Percentiles rank a stretch among this genome's conserved stretches.
Evolutionary conservation across 257 asterid species (phyloP).

Genomic region (Penstemon eatonii): DNA sequence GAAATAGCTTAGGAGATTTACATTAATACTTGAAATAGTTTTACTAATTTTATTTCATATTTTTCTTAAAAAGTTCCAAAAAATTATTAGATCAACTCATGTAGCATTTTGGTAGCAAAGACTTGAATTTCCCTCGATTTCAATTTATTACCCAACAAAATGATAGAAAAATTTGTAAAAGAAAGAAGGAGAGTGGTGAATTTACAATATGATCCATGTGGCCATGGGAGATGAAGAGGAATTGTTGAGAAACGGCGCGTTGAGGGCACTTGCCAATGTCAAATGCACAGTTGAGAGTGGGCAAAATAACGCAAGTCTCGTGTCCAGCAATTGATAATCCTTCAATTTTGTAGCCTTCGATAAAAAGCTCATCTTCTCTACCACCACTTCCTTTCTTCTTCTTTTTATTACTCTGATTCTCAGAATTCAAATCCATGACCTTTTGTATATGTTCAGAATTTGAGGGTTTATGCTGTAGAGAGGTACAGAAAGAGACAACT

Average conservation of each 20-base stretch:
- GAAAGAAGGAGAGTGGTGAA: constrained; percentile 3
- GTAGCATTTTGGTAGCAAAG: too few relatives aligned
- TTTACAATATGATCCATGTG: constrained; percentile 96
- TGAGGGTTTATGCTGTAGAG: too few relatives aligned
- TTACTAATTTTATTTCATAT: too few relatives aligned
- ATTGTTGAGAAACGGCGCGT: constrained; percentile 88
- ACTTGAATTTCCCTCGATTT: too few relatives aligned
- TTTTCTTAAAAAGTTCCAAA: too few relatives aligned
- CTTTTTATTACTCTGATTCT: constrained; percentile 37
- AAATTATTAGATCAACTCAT: too few relatives aligned
- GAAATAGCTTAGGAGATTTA: too few relatives aligned
- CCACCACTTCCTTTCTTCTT: constrained; percentile 39
- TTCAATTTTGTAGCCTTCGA: constrained; percentile 68
- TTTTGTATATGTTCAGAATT: too few relatives aligned
- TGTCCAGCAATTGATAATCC: constrained; percentile 97
- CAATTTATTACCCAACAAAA: not conserved
- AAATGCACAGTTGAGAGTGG: constrained; percentile 76
- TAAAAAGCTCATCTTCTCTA: constrained; percentile 46
- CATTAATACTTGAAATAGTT: too few relatives aligned
- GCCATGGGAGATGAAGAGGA: constrained; percentile 95
- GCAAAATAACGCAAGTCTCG: constrained; percentile 84
- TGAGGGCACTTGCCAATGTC: constrained; percentile 98
- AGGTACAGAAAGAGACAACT: too few relatives aligned
- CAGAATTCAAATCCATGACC: constrained; percentile 13
- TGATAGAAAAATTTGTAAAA: too few relatives aligned